phyloP scores from a whole-genome alignment of 257 asterid genomes.

The Datura wrightii region DNA sequence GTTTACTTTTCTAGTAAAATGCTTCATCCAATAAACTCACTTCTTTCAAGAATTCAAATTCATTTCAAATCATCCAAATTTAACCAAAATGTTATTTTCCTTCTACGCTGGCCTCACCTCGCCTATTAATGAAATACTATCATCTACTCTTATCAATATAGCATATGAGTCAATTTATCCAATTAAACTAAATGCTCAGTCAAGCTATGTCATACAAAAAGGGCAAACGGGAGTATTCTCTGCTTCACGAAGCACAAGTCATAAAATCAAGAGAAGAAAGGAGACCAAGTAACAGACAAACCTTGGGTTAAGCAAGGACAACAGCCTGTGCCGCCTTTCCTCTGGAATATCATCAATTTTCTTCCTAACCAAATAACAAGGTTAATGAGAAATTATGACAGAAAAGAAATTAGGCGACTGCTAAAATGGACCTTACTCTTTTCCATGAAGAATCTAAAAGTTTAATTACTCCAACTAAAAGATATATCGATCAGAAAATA shows the following conservation, averaged over 20 bases:
- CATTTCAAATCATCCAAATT: background rate
- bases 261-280: background rate
- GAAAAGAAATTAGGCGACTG: background rate
- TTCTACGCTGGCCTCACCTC: background rate
- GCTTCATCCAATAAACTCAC: background rate
- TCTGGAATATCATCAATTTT: conserved; percentile 84
- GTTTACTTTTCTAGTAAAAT: background rate
- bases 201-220: background rate
- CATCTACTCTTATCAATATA: background rate
- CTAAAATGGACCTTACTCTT: background rate
- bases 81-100: background rate
- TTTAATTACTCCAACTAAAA: background rate
- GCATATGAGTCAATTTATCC: background rate
- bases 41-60: background rate
- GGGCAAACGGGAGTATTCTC: background rate
- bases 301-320: conserved; percentile 70
- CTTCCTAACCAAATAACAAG: conserved; percentile 57
- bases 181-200: background rate
- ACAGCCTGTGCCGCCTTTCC: conserved; percentile 71
- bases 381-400: conserved; percentile 11
- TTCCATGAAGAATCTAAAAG: background rate
- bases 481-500: too few relatives aligned
- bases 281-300: conserved; percentile 32
- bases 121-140: background rate
- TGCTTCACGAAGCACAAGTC: conserved; percentile 21